These are phyloP conservation scores for Lachancea quebecensis DNA, from an alignment of 805 yeast species.

Conservation along the genomic window DNA sequence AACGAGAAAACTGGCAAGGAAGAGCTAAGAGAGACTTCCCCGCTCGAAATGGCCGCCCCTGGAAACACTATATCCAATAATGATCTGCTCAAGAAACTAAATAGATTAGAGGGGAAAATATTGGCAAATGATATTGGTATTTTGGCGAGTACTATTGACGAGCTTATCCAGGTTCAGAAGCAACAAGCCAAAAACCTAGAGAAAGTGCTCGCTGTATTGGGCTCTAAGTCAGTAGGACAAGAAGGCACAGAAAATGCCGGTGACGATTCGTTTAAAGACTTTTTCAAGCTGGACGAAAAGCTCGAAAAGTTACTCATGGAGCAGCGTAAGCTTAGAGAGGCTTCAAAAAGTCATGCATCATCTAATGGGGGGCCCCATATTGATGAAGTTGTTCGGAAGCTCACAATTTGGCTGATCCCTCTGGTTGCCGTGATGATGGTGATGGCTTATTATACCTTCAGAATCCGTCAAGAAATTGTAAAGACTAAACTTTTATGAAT, in stretches of 20 bases:
- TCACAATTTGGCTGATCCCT: constrained; percentile 29
- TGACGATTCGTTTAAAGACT: constrained; percentile 19
- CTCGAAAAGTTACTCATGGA: constrained; percentile 26
- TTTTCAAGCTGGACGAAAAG: constrained; percentile 25
- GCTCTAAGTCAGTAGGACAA: background rate
- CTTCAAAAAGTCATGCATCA: constrained; percentile 11
- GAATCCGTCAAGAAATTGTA: constrained; percentile 30
- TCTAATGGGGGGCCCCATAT: constrained; percentile 21
- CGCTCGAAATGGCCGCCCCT: constrained; percentile 15
- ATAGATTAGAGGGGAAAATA: constrained; percentile 31
- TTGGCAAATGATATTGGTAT: constrained; percentile 29
- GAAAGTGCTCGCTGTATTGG: constrained; percentile 13
- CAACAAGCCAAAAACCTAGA: constrained; percentile 19
- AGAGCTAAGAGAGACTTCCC: constrained; percentile 26
- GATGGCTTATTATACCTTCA: constrained; percentile 32
- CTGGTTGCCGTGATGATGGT: constrained; percentile 24
- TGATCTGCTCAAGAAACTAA: constrained; percentile 25
- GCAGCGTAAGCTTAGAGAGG: constrained; percentile 27
- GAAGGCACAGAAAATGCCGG: no score
- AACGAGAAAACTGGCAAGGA: constrained; percentile 32
- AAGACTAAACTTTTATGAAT: constrained; percentile 29
- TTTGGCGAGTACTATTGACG: constrained; percentile 20
- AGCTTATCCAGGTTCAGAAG: constrained; percentile 20
- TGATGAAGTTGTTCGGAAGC: constrained; percentile 27
- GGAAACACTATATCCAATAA: constrained; percentile 20